Evolutionary conservation across 2,329 filamentous ascomycete species (phyloP), one percentile per base, ranked within the genome.

Genomic region (Claviceps pazoutovae): DNA sequence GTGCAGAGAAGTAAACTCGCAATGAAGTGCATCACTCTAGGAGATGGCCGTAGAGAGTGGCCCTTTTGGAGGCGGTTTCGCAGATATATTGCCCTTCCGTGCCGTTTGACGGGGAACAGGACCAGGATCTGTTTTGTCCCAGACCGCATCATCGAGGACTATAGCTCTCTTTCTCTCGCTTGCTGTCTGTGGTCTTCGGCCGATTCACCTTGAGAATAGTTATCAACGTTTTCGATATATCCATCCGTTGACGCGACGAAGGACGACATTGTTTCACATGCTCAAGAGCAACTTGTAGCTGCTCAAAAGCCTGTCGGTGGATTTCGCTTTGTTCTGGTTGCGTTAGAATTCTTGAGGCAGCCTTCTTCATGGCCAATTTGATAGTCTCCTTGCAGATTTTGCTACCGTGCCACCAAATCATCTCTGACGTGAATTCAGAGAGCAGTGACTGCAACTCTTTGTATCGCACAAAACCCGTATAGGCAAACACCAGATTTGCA

Each of bases 341-440:
- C 3, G 49, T 58, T 4, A 57, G 51, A 5, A 56, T 57, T 17
- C 65, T 62, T 51, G 56, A 57, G 19, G 62, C 62, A 34, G 63
- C 55, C 17, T 59, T 59, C 56, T 68, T 67, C 60, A 68, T 68
- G 8, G 65, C 66, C 23, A 64, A 57, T 54, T 68, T 69, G 57
- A 69, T 59, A n/a, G 61, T 65, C 52, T 66, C 62, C 50, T 68
- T 68, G 56, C 67, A 68, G 38, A 59, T 60, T 38, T 59, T 61
- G 47, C 63, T 66, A 9, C 65, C 64, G n/a, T 66, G 62, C 67
- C 67, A 70, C 60, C 64, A 67, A 45, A 59, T 59, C 17, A 58
- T 54, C 51, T 62, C 60, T 3, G 63, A 60, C 8, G 53, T 61
- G 47, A 69, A 68, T 11, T 52, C 56, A 19, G 49, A 48, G 5